Conservation (phyloP, 495 filamentous ascomycete species). For the Podospora appendiculata region DNA sequence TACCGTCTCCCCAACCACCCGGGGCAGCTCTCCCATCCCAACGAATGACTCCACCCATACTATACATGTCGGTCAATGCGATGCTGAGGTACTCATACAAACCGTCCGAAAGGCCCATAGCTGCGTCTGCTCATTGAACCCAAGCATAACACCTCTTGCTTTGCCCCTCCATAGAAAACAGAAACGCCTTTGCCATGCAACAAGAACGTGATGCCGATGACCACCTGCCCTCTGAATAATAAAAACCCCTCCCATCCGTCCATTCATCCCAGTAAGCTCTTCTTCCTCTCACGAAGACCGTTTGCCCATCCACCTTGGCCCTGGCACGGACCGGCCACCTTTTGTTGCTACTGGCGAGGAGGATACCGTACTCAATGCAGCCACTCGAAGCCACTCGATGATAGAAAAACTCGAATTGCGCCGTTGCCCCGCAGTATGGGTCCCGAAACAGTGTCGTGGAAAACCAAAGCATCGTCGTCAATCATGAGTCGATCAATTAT, state of each 20-base stretch:
- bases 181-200: slow-evolving; percentile 28
- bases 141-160: not conserved
- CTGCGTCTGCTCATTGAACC: not conserved
- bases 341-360: too few species aligned
- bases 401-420: too few species aligned
- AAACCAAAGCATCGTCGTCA: slow-evolving; percentile 3
- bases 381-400: too few species aligned
- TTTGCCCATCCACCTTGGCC: too few species aligned
- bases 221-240: too few species aligned
- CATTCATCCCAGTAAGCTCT: not conserved
- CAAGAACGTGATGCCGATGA: slow-evolving; percentile 5
- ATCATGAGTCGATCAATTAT: slow-evolving; percentile 16
- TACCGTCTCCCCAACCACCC: not conserved
- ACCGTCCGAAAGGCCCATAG: slow-evolving; percentile 3
- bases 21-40: not conserved
- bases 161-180: not conserved
- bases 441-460: too few species aligned
- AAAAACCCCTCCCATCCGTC: not conserved
- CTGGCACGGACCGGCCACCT: too few species aligned
- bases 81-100: slow-evolving; percentile 24
- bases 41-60: not conserved
- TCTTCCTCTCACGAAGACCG: too few species aligned
- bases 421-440: too few species aligned
- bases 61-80: slow-evolving; percentile 18
- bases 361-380: too few species aligned